phyloP scores from a whole-genome alignment of 164 flowering plant species.

The Malania oleifera region DNA sequence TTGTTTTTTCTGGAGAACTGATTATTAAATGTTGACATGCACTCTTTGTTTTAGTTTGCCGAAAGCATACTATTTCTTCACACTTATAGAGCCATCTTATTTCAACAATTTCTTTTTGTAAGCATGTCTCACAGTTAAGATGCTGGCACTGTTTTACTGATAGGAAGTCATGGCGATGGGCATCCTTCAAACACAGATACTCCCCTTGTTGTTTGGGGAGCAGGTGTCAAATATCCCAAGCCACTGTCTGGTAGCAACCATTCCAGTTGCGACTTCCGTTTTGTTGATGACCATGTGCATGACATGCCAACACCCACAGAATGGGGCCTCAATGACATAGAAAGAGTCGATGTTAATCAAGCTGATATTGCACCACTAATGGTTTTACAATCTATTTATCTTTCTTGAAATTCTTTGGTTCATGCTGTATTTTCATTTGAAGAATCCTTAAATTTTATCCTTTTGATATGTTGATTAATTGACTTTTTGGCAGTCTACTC shows the following conservation, averaged over 20 bases:
- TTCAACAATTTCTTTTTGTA: background rate
- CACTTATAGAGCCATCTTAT: background rate
- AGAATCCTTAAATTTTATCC: background rate
- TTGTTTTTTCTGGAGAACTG: background rate
- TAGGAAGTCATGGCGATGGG: slow-evolving; percentile 99
- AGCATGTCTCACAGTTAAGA: background rate
- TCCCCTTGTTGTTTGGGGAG: slow-evolving; percentile 98
- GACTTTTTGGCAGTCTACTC: slow-evolving; percentile 65
- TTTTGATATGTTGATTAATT: slow-evolving; percentile 23
- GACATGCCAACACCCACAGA: slow-evolving; percentile 78
- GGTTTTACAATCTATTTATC: slow-evolving; percentile 38
- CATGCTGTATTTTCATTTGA: background rate
- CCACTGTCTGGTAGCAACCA: slow-evolving; percentile 32
- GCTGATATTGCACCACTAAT: slow-evolving; percentile 97
- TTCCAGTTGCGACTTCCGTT: slow-evolving; percentile 46
- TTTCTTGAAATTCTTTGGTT: slow-evolving; percentile 11
- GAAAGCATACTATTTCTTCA: background rate
- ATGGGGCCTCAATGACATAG: slow-evolving; percentile 77
- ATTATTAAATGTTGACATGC: background rate
- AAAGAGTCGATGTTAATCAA: slow-evolving; percentile 95
- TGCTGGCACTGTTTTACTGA: slow-evolving; percentile 28
- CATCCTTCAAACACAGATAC: slow-evolving; percentile 94
- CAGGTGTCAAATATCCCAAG: slow-evolving; percentile 69
- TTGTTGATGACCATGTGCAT: slow-evolving; percentile 89
- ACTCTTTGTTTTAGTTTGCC: slow-evolving; percentile 2